Conservation (phyloP, 345 rosid species). For the Crucihimalaya himalaica region DNA sequence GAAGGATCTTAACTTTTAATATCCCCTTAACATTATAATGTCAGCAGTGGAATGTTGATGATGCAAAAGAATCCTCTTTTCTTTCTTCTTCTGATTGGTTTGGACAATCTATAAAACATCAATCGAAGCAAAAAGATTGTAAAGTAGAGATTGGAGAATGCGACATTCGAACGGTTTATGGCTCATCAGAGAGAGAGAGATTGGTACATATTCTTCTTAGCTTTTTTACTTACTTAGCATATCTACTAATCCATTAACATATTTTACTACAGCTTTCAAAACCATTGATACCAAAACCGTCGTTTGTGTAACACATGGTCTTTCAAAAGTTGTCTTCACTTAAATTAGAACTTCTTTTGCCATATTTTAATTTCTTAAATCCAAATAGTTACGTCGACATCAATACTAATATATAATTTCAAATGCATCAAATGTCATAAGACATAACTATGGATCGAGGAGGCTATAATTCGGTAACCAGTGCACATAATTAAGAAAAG, state of each 20-base stretch:
- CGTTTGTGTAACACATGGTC: slow-evolving; percentile 9
- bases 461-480: slow-evolving; percentile 10
- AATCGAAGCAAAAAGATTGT: slow-evolving; percentile 29
- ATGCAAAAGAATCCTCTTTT: slow-evolving; percentile 28
- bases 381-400: background rate
- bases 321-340: slow-evolving; percentile 6
- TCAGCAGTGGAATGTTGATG: slow-evolving; percentile 33
- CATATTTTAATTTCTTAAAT: background rate
- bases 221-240: slow-evolving; percentile 19
- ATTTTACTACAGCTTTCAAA: slow-evolving; percentile 9
- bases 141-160: slow-evolving; percentile 23
- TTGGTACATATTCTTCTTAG: slow-evolving; percentile 26
- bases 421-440: slow-evolving; percentile 3
- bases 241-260: slow-evolving; percentile 6
- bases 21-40: slow-evolving; percentile 1
- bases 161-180: slow-evolving; percentile 21
- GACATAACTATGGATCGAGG: background rate
- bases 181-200: background rate
- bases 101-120: slow-evolving; percentile 14
- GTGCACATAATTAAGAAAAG: background rate
- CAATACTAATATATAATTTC: background rate
- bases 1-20: slow-evolving; percentile 22
- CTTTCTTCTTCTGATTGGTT: slow-evolving; percentile 26
- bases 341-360: slow-evolving; percentile 21
- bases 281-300: slow-evolving; percentile 7